Evolutionary conservation across 106 monocot genomes (phyloP).

Genomic region (Allium cepa): DNA sequence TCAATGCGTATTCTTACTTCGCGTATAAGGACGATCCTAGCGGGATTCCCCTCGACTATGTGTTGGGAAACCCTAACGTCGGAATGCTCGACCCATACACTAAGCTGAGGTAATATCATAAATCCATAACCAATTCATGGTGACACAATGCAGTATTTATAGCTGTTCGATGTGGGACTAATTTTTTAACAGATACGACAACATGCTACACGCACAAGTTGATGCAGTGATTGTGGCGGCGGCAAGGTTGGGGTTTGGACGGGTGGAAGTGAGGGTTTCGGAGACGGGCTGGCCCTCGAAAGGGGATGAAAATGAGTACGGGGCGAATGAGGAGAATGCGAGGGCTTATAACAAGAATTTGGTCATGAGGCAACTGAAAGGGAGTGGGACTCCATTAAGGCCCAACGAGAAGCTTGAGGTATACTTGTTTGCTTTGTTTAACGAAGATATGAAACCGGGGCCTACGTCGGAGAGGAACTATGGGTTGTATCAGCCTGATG

Average conservation of each 20-base stretch:
- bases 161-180: too few relatives aligned
- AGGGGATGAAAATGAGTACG: slow-evolving; percentile 72
- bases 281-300: slow-evolving; percentile 99
- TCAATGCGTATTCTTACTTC: slow-evolving; percentile 97
- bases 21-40: slow-evolving; percentile 68
- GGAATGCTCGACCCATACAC: slow-evolving; percentile 78
- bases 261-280: slow-evolving; percentile 72
- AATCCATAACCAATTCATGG: too few relatives aligned
- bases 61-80: slow-evolving; percentile 40
- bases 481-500: slow-evolving; percentile 75
- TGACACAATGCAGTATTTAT: too few relatives aligned
- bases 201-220: slow-evolving; percentile 95
- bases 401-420: slow-evolving; percentile 64
- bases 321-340: slow-evolving; percentile 79
- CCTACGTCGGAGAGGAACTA: slow-evolving; percentile 96
- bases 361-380: slow-evolving; percentile 49
- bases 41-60: slow-evolving; percentile 52
- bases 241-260: slow-evolving; percentile 48
- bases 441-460: slow-evolving; percentile 93
- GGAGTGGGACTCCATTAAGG: slow-evolving; percentile 82
- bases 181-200: slow-evolving; percentile 38
- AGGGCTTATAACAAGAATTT: slow-evolving; percentile 67
- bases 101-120: slow-evolving; percentile 9
- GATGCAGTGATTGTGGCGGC: slow-evolving; percentile 75
- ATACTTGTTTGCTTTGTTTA: slow-evolving; percentile 88